Conservation (phyloP, 2,329 filamentous ascomycete species). For the Aureobasidium lini region DNA sequence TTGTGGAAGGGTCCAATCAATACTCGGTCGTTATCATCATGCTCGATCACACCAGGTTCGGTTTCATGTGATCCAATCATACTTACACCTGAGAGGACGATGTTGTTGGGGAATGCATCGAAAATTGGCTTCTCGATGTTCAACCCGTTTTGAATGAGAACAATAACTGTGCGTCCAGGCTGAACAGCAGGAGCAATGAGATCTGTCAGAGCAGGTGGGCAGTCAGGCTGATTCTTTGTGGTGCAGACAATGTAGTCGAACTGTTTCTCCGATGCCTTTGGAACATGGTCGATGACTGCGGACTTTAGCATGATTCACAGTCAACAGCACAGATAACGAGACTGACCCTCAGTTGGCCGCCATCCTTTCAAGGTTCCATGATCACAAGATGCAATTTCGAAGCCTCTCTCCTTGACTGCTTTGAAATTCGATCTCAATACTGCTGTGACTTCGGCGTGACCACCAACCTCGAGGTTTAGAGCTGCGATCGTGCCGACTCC, state of each 20-base stretch:
- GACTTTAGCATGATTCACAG: constrained; percentile 12
- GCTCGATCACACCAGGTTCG: constrained; percentile 40
- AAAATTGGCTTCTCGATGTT: constrained; percentile 52
- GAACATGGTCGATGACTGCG: constrained; percentile 42
- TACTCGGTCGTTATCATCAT: constrained; percentile 44
- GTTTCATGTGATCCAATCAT: constrained; percentile 44
- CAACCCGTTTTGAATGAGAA: constrained; percentile 53
- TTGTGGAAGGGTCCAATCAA: constrained; percentile 43
- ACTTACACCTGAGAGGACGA: constrained; percentile 44
- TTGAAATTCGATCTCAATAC: constrained; percentile 52
- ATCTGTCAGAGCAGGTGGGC: constrained; percentile 39
- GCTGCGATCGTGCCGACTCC: constrained; percentile 51
- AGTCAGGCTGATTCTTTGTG: constrained; percentile 51
- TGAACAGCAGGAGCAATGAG: constrained; percentile 45
- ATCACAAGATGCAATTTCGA: constrained; percentile 48
- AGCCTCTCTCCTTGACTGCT: constrained; percentile 41
- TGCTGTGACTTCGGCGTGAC: constrained; percentile 45
- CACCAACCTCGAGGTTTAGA: constrained; percentile 46
- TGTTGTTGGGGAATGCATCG: constrained; percentile 40
- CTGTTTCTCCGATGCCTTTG: constrained; percentile 32
- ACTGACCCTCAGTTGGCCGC: constrained; percentile 32
- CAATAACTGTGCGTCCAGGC: constrained; percentile 40
- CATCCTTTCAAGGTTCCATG: constrained; percentile 45
- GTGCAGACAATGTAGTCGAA: constrained; percentile 50
- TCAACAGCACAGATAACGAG: not conserved